Evolutionary conservation across 352 stramenopile species (phyloP).

Genomic region (Phytophthora hibernalis): DNA sequence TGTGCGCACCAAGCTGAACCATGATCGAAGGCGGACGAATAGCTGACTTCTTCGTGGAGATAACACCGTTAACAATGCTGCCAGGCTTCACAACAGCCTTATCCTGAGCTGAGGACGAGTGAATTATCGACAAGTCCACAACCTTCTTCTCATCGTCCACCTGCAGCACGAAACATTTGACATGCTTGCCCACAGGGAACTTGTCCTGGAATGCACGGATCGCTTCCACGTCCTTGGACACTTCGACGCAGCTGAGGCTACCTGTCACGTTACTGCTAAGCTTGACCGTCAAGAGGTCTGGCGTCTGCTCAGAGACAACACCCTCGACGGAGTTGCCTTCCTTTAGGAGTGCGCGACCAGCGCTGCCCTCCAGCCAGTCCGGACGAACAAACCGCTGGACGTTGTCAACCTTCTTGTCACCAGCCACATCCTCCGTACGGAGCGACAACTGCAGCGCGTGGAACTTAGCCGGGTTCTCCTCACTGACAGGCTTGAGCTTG

Average conservation of each 20-base stretch:
- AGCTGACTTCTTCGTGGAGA: slow-evolving; percentile 76
- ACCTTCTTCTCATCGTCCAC: slow-evolving; percentile 79
- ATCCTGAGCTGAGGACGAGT: slow-evolving; percentile 37
- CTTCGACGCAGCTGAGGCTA: slow-evolving; percentile 65
- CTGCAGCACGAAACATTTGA: slow-evolving; percentile 69
- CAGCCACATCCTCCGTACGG: slow-evolving; percentile 52
- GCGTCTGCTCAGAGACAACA: slow-evolving; percentile 73
- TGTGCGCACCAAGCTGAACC: slow-evolving; percentile 81
- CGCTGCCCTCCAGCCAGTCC: slow-evolving; percentile 81
- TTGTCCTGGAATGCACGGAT: slow-evolving; percentile 68
- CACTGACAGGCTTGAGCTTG: slow-evolving; percentile 86
- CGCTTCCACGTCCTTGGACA: slow-evolving; percentile 66
- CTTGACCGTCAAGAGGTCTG: slow-evolving; percentile 63
- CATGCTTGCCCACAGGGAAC: slow-evolving; percentile 81
- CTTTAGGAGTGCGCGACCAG: slow-evolving; percentile 70
- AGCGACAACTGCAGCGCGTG: slow-evolving; percentile 77
- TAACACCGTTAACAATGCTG: slow-evolving; percentile 68
- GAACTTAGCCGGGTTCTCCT: slow-evolving; percentile 79
- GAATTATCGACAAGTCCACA: slow-evolving; percentile 78
- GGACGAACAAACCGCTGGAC: slow-evolving; percentile 62
- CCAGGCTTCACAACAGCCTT: slow-evolving; percentile 53
- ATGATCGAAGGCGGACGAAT: slow-evolving; percentile 86
- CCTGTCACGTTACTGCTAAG: slow-evolving; percentile 81
- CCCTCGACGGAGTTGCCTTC: slow-evolving; percentile 65
- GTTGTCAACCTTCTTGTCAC: slow-evolving; percentile 40